Percentiles rank a stretch among this genome's conserved stretches.
Conservation (phyloP, 2,329 filamentous ascomycete species). For the Shiraia sp. region DNA sequence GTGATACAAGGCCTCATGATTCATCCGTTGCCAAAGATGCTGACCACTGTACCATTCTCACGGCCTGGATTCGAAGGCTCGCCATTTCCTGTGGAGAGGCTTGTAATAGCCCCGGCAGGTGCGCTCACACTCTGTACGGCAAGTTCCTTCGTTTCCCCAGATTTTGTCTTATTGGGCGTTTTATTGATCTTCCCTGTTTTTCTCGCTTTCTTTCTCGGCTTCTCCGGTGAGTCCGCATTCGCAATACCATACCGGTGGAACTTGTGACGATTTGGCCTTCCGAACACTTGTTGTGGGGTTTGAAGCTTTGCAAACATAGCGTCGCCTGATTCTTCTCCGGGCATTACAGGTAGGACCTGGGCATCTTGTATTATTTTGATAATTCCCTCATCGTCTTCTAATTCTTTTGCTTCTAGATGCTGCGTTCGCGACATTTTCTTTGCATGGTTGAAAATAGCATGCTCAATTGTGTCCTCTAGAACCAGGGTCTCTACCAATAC, state of each 20-base stretch:
- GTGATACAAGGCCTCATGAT: too few relatives aligned
- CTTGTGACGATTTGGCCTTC: conserved; percentile 34
- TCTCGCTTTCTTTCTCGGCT: conserved; percentile 22
- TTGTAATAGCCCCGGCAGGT: neutral
- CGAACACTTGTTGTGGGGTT: conserved; percentile 52
- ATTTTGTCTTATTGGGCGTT: neutral
- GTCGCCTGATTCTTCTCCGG: conserved; percentile 32
- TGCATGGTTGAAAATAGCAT: conserved; percentile 76
- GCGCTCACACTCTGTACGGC: neutral
- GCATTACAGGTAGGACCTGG: conserved; percentile 50
- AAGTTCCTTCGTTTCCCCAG: neutral
- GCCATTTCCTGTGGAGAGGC: neutral
- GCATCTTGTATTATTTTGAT: conserved; percentile 62
- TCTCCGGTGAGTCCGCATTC: conserved; percentile 19
- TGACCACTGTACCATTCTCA: neutral
- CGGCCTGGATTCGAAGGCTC: neutral
- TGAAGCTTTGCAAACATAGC: conserved; percentile 49
- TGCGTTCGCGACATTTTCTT: conserved; percentile 71
- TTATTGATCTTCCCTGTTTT: conserved; percentile 3
- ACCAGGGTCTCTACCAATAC: conserved; percentile 88
- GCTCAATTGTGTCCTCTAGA: conserved; percentile 78
- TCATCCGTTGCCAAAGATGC: neutral
- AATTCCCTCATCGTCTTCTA: conserved; percentile 64
- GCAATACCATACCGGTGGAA: conserved; percentile 30
- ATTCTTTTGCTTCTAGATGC: conserved; percentile 58